Evolutionary conservation across 768 basidiomycete genomes (phyloP).

Genomic region (Rhodotorula toruloides): DNA sequence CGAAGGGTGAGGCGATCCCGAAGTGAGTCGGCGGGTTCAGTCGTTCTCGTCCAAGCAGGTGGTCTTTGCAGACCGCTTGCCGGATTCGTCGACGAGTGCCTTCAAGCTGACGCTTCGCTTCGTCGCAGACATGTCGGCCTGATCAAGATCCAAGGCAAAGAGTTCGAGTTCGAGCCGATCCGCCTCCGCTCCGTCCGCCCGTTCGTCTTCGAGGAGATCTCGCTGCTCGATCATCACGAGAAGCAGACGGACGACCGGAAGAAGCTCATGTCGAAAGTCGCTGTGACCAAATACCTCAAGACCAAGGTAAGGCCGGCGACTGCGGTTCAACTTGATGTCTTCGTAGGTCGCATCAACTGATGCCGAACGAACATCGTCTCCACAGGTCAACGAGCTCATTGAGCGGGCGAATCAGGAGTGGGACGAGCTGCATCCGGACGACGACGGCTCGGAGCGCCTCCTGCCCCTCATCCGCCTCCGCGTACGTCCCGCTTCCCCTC

Average conservation of each 20-base stretch:
- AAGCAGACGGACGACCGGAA: conserved; percentile 70
- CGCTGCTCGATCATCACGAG: conserved; percentile 69
- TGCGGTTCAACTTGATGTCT: background rate
- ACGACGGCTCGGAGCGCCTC: conserved; percentile 57
- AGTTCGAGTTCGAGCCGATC: conserved; percentile 78
- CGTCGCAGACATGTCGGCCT: conserved; percentile 76
- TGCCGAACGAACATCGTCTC: no score
- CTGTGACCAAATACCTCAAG: conserved; percentile 23
- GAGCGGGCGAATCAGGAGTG: conserved; percentile 69
- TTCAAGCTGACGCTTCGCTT: no score
- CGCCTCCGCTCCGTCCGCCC: conserved; percentile 87
- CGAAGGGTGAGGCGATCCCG: conserved; percentile 83
- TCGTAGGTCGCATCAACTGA: no score
- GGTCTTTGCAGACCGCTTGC: no score
- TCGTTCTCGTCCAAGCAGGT: no score
- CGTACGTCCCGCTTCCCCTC: conserved; percentile 8
- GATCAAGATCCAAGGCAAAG: conserved; percentile 76
- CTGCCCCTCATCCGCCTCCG: conserved; percentile 51
- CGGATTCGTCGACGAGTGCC: no score
- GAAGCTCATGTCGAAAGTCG: conserved; percentile 67
- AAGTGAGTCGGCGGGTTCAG: conserved; percentile 59
- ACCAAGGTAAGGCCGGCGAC: no score
- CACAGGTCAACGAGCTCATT: conserved; percentile 73
- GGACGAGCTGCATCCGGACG: conserved; percentile 66
- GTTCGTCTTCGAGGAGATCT: conserved; percentile 79